Base-by-base conservation (phyloP, 2,329 filamentous ascomycete genomes). In the Lecanoromycetidae sp. region DNA sequence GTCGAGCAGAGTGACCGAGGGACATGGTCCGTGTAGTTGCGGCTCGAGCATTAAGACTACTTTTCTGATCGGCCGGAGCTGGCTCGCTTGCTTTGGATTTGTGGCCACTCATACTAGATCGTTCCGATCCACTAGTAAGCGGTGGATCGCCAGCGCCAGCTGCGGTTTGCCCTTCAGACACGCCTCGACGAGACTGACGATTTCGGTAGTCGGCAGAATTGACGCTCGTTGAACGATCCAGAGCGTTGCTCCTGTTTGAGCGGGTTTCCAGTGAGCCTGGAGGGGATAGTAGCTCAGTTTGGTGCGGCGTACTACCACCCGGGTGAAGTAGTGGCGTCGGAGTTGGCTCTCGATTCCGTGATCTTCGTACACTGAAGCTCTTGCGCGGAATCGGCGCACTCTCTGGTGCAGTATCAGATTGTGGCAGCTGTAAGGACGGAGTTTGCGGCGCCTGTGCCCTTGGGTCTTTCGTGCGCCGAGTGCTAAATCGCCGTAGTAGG, bases 171-270 rank as follows among this genome's bases (percentile, higher is more conserved):
- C 68, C 66, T 47, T 80, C 77, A 2, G 71, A 69, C 32, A 69
- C 70, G 37, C 70, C 72, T 55, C 76, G 66, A 50, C 75, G 70
- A 40, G 70, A 69, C 40, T 77, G 66, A 45, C 84, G 77, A 51
- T 84, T 72, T 52, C 85, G 76, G 51, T 86, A 79, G 53, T 94
- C 87, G 23, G 82, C 86, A 2, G 86, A 91, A 58, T 88, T 94
- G 46, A 95, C 88, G 60, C 88, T 95, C 7, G 90, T 87, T 5
- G 87, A 94, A 52, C 90, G 77, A 29, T 85, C 86, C 15, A 95
- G 70, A 8, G 79, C 80, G 55, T 83, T 83, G 39, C 76, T 79
- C 44, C 75, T 74, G 36, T 76, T 74, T 17, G 78, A 71, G 40
- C 68, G 67, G 44, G 63, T 76, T 32, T 79, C 80, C 17, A 75